Conservation (phyloP, 1,284 basidiomycete species). For the Puccinia novopanici region DNA sequence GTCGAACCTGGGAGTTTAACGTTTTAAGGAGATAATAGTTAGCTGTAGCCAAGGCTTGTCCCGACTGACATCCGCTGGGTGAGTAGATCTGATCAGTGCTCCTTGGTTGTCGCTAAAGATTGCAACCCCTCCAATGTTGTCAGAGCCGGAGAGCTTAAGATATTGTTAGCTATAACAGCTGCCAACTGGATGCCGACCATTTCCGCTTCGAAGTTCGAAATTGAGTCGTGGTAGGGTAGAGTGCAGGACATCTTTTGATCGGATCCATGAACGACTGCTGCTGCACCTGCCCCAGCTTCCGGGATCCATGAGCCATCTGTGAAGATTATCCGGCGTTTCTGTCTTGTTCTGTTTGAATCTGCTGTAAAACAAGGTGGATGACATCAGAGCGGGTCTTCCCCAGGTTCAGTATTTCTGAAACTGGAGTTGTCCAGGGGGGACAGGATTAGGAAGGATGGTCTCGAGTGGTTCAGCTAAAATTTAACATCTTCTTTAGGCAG, state of each 20-base stretch:
- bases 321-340: neutral
- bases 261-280: neutral
- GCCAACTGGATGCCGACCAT: neutral
- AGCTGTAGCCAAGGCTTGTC: no score
- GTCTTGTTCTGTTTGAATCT: neutral
- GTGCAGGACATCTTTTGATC: no score
- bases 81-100: neutral
- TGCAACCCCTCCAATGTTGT: neutral
- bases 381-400: no score
- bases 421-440: no score
- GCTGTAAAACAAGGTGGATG: neutral
- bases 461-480: neutral
- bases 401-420: no score
- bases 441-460: neutral
- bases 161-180: neutral
- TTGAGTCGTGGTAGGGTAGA: no score
- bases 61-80: no score
- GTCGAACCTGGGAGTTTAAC: no score
- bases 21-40: no score
- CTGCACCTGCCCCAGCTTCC: neutral
- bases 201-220: neutral
- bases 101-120: conserved; percentile 9
- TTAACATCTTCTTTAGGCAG: neutral
- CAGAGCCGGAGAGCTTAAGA: neutral
- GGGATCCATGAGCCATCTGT: neutral